These are phyloP conservation scores for Acephala macrosclerotiorum DNA, from an alignment of 2,329 filamentous ascomycete genomes.

Conservation along the genomic window DNA sequence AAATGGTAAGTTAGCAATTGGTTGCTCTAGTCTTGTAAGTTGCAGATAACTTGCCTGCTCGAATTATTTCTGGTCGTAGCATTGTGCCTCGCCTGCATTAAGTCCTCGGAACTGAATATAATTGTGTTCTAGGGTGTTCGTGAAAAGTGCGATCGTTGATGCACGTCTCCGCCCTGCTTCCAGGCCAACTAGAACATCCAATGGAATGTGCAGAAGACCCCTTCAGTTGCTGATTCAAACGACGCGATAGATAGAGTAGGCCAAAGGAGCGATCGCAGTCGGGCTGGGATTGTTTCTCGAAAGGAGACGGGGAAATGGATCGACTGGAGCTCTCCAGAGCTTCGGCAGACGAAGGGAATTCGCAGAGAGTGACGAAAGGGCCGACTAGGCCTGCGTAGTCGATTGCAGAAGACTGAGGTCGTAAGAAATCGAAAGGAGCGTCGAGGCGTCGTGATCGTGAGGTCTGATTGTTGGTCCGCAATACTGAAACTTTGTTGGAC, in stretches of 20 bases:
- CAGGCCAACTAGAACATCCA: slow-evolving; percentile 8
- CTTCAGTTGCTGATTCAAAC: slow-evolving; percentile 1
- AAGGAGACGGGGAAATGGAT: neutral
- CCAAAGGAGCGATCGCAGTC: neutral
- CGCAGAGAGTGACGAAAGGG: slow-evolving; percentile 1
- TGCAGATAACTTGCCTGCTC: slow-evolving; percentile 55
- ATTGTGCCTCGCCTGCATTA: slow-evolving; percentile 46
- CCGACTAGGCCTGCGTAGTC: slow-evolving; percentile 7
- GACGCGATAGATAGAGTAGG: neutral
- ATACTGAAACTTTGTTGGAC: no score
- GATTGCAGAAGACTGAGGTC: neutral
- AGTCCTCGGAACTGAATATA: slow-evolving; percentile 17
- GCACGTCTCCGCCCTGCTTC: slow-evolving; percentile 29
- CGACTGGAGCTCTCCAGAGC: neutral
- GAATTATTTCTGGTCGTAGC: slow-evolving; percentile 62
- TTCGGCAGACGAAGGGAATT: neutral
- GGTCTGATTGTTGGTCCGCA: neutral
- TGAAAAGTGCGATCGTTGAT: slow-evolving; percentile 28
- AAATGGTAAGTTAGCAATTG: slow-evolving; percentile 38
- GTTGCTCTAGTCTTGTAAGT: slow-evolving; percentile 8
- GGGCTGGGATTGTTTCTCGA: neutral
- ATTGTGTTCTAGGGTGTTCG: slow-evolving; percentile 13
- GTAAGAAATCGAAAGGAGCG: neutral
- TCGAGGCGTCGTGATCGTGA: neutral
- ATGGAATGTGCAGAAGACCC: neutral